Percentiles rank a stretch among this genome's conserved stretches.
These are phyloP conservation scores for Rubia yunnanensis DNA, from an alignment of 257 asterid species.

Conservation along the genomic window DNA sequence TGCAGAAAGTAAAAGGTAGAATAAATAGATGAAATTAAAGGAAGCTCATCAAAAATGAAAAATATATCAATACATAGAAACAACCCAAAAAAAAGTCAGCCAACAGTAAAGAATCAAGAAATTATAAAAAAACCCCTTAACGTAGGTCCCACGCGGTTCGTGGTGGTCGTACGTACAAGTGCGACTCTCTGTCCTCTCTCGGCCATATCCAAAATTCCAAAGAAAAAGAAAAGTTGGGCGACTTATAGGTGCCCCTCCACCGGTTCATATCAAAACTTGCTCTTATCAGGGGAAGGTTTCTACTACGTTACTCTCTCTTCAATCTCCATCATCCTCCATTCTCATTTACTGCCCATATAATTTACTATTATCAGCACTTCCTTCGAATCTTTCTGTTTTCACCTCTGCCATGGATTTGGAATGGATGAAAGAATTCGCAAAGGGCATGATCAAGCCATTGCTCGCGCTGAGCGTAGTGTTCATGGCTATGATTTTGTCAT, in stretches of 20 bases:
- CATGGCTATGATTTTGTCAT: slow-evolving; percentile 56
- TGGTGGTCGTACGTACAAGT: neutral
- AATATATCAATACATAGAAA: no score
- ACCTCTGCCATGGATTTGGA: slow-evolving; percentile 44
- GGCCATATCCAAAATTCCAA: neutral
- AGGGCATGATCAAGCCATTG: slow-evolving; percentile 80
- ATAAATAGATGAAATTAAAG: no score
- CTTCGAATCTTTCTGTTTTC: neutral
- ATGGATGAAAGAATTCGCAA: slow-evolving; percentile 54
- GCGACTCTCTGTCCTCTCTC: neutral
- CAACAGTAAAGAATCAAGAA: no score
- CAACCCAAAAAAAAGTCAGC: no score
- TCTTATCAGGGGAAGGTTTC: slow-evolving; percentile 50
- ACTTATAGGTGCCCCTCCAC: slow-evolving; percentile 16
- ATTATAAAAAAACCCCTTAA: no score
- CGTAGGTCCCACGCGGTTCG: no score
- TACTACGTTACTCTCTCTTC: slow-evolving; percentile 11
- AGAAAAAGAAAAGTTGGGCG: neutral
- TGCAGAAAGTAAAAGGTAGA: no score
- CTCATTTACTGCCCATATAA: neutral
- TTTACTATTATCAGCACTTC: neutral
- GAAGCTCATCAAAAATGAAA: no score
- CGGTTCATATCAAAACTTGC: slow-evolving; percentile 8
- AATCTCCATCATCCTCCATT: neutral
- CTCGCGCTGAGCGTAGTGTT: slow-evolving; percentile 78